These are phyloP conservation scores for Vickermania spadyakhi DNA, from an alignment of 208 protist species.

Conservation along the genomic window DNA sequence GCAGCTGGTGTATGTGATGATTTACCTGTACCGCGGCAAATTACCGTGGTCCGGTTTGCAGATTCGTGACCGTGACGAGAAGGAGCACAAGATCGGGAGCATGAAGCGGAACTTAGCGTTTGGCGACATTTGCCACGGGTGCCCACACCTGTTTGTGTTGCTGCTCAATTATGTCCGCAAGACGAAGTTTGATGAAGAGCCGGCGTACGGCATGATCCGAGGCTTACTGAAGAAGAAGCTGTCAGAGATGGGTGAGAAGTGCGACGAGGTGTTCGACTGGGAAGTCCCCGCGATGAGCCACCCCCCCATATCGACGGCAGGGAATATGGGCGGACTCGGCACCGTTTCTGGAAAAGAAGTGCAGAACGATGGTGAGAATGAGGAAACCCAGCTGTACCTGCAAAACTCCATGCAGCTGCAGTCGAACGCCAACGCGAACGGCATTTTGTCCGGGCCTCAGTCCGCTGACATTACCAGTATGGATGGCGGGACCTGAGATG, in stretches of 20 bases:
- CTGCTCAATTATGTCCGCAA: constrained; percentile 59
- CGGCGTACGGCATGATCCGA: constrained; percentile 81
- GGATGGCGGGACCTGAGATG: no score
- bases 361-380: neutral
- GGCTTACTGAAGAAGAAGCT: constrained; percentile 1
- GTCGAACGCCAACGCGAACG: neutral
- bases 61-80: constrained; percentile 71
- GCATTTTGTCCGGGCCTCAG: neutral
- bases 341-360: neutral
- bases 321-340: neutral
- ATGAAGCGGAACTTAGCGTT: constrained; percentile 46
- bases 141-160: constrained; percentile 61
- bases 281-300: neutral
- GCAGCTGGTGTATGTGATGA: constrained; percentile 89
- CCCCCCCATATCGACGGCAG: neutral
- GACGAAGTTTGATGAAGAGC: constrained; percentile 45
- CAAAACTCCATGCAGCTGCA: neutral
- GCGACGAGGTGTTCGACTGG: neutral
- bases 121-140: constrained; percentile 51
- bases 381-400: neutral
- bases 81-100: constrained; percentile 37
- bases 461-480: neutral
- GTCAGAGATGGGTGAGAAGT: neutral
- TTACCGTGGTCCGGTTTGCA: constrained; percentile 94
- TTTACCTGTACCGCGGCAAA: constrained; percentile 92